These are phyloP conservation scores for Candida manassasensis DNA, from an alignment of 805 yeast genomes.

Conservation along the genomic window DNA sequence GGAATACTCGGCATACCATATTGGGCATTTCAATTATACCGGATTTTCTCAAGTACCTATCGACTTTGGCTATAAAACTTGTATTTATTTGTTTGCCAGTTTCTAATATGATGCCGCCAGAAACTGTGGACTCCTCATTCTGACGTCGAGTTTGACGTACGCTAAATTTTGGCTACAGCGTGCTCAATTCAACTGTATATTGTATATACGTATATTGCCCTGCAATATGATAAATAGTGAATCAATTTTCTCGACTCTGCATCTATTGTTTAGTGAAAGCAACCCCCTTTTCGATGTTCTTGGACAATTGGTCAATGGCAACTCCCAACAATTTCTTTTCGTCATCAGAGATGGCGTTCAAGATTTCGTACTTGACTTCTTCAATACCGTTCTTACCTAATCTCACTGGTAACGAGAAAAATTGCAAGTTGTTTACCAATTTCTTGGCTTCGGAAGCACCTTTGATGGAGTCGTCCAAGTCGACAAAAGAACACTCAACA, in stretches of 20 bases:
- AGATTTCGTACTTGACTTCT: conserved; percentile 49
- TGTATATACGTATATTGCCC: conserved; percentile 2
- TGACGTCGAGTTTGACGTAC: no score
- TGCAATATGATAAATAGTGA: conserved; percentile 1
- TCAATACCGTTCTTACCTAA: conserved; percentile 53
- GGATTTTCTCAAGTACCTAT: no score
- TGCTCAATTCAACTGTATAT: no score
- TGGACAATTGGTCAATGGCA: conserved; percentile 50
- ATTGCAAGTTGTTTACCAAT: conserved; percentile 40
- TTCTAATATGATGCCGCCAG: no score
- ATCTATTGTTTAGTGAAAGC: conserved; percentile 33
- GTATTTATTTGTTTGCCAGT: no score
- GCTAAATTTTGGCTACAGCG: no score
- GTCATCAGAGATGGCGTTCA: conserved; percentile 42
- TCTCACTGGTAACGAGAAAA: conserved; percentile 60
- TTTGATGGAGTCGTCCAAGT: conserved; percentile 44
- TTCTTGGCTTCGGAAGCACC: conserved; percentile 51
- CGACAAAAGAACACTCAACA: conserved; percentile 49
- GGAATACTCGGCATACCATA: no score
- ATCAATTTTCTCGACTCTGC: no score
- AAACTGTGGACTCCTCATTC: no score
- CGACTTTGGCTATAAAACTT: no score
- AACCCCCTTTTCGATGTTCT: conserved; percentile 58
- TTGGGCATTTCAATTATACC: no score
- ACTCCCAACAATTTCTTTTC: conserved; percentile 54